Conservation (phyloP, 768 basidiomycete species). For the Gloeostereum incarnatum region DNA sequence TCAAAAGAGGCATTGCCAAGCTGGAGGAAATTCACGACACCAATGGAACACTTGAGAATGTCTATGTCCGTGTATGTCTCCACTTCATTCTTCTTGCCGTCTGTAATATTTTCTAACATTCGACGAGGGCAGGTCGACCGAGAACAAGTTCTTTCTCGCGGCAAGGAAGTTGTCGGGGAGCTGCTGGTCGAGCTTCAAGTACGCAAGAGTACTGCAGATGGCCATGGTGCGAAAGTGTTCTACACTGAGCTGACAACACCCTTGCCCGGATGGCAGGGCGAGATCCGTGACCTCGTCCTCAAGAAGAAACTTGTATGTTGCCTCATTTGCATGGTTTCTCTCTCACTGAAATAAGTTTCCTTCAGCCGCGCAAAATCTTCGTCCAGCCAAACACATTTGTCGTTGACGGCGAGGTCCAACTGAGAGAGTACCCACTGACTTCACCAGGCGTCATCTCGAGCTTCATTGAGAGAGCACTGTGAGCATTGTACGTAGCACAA, state of each 20-base stretch:
- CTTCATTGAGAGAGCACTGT: conserved; percentile 65
- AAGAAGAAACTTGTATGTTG: conserved; percentile 64
- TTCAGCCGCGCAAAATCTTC: conserved; percentile 75
- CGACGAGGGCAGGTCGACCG: conserved; percentile 57
- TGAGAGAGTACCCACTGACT: conserved; percentile 76
- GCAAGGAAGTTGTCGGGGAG: conserved; percentile 59
- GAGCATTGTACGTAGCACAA: conserved; percentile 5
- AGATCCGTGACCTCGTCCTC: conserved; percentile 70
- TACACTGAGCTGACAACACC: conserved; percentile 78
- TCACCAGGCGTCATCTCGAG: conserved; percentile 70
- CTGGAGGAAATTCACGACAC: conserved; percentile 59
- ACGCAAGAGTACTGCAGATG: conserved; percentile 80
- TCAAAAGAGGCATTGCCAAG: conserved; percentile 57
- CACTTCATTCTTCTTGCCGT: background rate
- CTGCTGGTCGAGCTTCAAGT: conserved; percentile 77
- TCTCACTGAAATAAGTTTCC: conserved; percentile 1
- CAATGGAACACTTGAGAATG: conserved; percentile 52
- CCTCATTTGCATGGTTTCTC: background rate
- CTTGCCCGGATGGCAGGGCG: conserved; percentile 58
- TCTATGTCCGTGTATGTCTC: conserved; percentile 54
- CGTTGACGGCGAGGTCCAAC: conserved; percentile 53
- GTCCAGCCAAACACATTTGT: conserved; percentile 77
- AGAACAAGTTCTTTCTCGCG: conserved; percentile 51
- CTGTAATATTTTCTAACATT: background rate
- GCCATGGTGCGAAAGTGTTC: conserved; percentile 66